A percentile compares a stretch with the other conserved stretches of the same genome.
These are phyloP conservation scores for Umbelopsis isabellina DNA, from an alignment of 192 early-diverging fungal species.

Conservation along the genomic window DNA sequence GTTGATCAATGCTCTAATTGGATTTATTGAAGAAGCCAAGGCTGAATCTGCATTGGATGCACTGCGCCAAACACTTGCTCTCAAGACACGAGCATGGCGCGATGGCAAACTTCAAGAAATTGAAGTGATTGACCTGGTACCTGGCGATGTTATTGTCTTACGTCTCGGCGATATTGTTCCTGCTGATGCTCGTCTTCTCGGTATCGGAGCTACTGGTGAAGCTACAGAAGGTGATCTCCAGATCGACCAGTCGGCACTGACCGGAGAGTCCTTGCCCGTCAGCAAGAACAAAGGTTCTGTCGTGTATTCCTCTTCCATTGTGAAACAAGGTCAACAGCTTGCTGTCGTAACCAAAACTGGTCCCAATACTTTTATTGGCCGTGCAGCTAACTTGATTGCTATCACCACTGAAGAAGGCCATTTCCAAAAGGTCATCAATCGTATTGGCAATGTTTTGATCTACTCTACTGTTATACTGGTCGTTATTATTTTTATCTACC, in stretches of 20 bases:
- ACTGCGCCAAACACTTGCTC: conserved; percentile 88
- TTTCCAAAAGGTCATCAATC: conserved; percentile 93
- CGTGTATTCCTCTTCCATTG: conserved; percentile 88
- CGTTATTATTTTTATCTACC: conserved; percentile 75
- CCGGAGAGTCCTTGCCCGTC: conserved; percentile 90
- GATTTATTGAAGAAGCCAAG: conserved; percentile 89
- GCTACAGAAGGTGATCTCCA: conserved; percentile 76
- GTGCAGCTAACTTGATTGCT: conserved; percentile 87
- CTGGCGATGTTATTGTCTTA: conserved; percentile 86
- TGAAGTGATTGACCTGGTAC: conserved; percentile 75
- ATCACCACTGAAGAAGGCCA: conserved; percentile 91
- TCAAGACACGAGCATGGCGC: conserved; percentile 79
- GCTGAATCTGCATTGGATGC: conserved; percentile 92
- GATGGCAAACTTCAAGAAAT: conserved; percentile 73
- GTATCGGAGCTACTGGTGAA: conserved; percentile 73
- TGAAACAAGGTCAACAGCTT: conserved; percentile 93
- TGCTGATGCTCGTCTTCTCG: conserved; percentile 83
- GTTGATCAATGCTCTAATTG: conserved; percentile 84
- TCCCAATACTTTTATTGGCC: conserved; percentile 87
- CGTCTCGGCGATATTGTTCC: conserved; percentile 92
- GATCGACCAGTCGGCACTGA: conserved; percentile 91
- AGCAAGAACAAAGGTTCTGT: conserved; percentile 78
- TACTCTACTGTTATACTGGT: conserved; percentile 75
- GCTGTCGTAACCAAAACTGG: conserved; percentile 91
- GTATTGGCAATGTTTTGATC: conserved; percentile 90